Conservation (phyloP, 805 yeast species). For the Metschnikowia orientalis region DNA sequence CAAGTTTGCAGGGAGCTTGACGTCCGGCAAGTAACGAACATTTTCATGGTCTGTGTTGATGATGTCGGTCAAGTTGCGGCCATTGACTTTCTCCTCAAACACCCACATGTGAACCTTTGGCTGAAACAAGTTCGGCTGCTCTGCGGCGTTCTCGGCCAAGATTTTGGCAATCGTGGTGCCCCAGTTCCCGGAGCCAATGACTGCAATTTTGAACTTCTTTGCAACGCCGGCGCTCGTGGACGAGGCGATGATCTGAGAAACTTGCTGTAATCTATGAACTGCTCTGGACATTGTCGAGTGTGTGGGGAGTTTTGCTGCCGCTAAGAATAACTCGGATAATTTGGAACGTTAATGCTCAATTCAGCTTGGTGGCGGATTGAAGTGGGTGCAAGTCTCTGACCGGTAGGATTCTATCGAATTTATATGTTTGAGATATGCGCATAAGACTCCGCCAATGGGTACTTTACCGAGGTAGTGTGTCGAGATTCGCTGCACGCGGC, state of each 20-base stretch:
- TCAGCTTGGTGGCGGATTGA: no score
- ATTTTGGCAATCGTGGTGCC: conserved; percentile 97
- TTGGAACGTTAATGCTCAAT: no score
- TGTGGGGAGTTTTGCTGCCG: no score
- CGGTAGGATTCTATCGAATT: no score
- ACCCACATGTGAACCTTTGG: conserved; percentile 94
- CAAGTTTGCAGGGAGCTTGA: conserved; percentile 80
- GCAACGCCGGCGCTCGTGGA: conserved; percentile 10
- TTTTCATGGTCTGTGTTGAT: conserved; percentile 90
- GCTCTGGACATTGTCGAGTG: conserved; percentile 13
- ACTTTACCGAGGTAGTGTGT: no score
- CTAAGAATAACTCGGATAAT: no score
- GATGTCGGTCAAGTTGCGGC: conserved; percentile 79
- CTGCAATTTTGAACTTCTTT: conserved; percentile 34
- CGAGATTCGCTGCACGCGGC: no score
- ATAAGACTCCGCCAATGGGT: no score
- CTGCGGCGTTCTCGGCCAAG: conserved; percentile 79
- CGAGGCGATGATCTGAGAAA: conserved; percentile 16
- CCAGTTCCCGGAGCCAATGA: conserved; percentile 95
- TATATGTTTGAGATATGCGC: no score
- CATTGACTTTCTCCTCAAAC: conserved; percentile 76
- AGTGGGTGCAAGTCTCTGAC: no score
- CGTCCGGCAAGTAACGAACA: conserved; percentile 89
- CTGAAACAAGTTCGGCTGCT: conserved; percentile 68
- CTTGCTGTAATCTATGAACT: conserved; percentile 18